Evolutionary conservation across 345 rosid species (phyloP).

Genomic region (Salix exigua): DNA sequence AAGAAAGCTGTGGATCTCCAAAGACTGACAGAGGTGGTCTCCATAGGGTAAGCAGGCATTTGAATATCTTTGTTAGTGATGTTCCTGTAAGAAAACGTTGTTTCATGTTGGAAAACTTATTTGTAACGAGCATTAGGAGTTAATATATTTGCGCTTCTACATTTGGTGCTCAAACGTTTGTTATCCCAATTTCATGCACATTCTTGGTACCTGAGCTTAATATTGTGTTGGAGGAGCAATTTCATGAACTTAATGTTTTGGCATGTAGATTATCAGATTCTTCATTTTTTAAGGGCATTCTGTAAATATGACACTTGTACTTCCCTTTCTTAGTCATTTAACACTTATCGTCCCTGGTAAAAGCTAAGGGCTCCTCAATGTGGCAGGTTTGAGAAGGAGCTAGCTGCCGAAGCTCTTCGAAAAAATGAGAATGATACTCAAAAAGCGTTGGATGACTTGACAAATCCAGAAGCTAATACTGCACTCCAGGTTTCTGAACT

Average conservation of each 20-base stretch:
- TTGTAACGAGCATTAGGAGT: not conserved
- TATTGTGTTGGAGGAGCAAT: not conserved
- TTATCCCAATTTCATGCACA: not conserved
- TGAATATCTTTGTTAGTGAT: not conserved
- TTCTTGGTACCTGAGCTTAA: not conserved
- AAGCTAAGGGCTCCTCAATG: conserved; percentile 5
- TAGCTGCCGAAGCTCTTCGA: conserved; percentile 86
- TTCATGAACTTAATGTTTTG: not conserved
- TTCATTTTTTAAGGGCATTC: not conserved
- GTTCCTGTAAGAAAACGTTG: not conserved
- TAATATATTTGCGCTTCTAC: not conserved
- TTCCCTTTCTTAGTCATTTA: not conserved
- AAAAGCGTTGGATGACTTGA: conserved; percentile 83
- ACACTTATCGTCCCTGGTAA: not conserved
- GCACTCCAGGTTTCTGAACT: conserved; percentile 48
- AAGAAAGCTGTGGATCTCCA: conserved; percentile 81
- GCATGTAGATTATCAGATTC: not conserved
- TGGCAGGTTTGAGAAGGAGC: conserved; percentile 77
- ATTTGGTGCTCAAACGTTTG: not conserved
- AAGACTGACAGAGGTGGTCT: conserved; percentile 49
- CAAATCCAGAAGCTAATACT: conserved; percentile 63
- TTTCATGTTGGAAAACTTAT: not conserved
- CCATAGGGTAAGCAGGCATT: conserved; percentile 63
- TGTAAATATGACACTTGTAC: not conserved
- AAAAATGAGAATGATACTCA: conserved; percentile 81